A percentile compares a stretch with the other conserved stretches of the same genome.
Conservation (phyloP, 805 yeast genomes). For the Wickerhamiella musiphila region DNA sequence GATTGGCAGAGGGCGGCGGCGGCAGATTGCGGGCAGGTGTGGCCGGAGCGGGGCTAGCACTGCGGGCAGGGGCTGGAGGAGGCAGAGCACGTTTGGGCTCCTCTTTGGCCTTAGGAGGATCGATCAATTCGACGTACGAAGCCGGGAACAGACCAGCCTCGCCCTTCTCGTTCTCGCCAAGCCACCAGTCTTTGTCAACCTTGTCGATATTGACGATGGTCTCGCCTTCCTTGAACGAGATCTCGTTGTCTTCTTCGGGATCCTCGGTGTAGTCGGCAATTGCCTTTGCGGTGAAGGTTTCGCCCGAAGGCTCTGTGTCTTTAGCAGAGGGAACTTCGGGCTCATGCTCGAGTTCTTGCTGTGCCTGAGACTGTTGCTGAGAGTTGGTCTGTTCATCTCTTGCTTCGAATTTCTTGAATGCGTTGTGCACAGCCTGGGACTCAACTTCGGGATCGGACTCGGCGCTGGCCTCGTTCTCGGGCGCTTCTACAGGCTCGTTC, state of each 20-base stretch:
- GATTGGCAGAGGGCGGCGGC: constrained; percentile 14
- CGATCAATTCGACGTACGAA: constrained; percentile 49
- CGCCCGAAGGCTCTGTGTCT: constrained; percentile 10
- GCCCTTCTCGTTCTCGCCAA: constrained; percentile 59
- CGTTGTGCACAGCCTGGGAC: background rate
- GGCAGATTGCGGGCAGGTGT: constrained; percentile 3
- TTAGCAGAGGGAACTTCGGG: constrained; percentile 5
- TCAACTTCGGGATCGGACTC: background rate
- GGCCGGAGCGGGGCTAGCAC: constrained; percentile 5
- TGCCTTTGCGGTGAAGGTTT: constrained; percentile 43
- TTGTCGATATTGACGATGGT: constrained; percentile 45
- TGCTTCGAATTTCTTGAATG: background rate
- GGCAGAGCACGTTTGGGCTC: constrained; percentile 11
- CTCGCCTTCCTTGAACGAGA: constrained; percentile 51
- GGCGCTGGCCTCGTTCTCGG: background rate
- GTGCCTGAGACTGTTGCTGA: constrained; percentile 4
- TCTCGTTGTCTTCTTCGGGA: constrained; percentile 63
- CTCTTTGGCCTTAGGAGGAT: constrained; percentile 19
- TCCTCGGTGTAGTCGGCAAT: constrained; percentile 49
- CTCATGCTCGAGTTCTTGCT: constrained; percentile 2
- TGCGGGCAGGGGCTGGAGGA: constrained; percentile 9
- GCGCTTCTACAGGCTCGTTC: constrained; percentile 11
- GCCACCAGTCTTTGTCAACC: constrained; percentile 78
- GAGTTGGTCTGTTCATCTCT: no score
- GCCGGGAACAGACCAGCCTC: constrained; percentile 82